These are phyloP conservation scores for Debaryomyces sp. DNA, from an alignment of 1,139 yeast genomes.

Conservation along the genomic window DNA sequence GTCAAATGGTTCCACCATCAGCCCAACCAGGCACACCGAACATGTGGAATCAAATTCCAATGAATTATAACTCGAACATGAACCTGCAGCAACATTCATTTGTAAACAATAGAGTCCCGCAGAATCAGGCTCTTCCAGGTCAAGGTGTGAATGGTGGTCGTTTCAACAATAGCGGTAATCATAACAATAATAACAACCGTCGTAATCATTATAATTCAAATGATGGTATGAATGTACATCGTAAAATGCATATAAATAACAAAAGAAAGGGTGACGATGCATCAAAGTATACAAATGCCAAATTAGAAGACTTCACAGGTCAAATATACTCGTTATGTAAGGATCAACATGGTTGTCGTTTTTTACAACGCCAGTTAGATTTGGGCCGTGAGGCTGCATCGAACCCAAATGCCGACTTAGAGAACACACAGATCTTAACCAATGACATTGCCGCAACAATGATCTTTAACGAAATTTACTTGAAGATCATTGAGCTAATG, in stretches of 20 bases:
- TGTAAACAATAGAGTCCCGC: constrained; percentile 13
- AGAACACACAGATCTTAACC: constrained; percentile 17
- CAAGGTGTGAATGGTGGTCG: constrained; percentile 10
- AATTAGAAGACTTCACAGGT: constrained; percentile 68
- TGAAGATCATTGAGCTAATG: constrained; percentile 84
- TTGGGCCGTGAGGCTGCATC: constrained; percentile 25
- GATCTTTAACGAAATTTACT: constrained; percentile 79
- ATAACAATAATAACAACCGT: constrained; percentile 13
- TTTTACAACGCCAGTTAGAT: constrained; percentile 83
- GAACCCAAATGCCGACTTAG: constrained; percentile 12
- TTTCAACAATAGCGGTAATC: constrained; percentile 9
- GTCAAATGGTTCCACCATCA: constrained; percentile 9
- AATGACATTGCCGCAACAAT: constrained; percentile 55
- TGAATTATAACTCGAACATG: constrained; percentile 13
- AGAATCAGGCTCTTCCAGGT: constrained; percentile 3
- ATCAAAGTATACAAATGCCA: constrained; percentile 51
- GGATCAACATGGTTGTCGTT: constrained; percentile 96
- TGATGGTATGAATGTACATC: constrained; percentile 42
- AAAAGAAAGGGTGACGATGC: constrained; percentile 50
- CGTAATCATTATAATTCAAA: constrained; percentile 19
- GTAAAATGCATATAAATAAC: constrained; percentile 36
- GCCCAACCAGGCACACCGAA: constrained; percentile 7
- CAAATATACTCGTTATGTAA: constrained; percentile 79
- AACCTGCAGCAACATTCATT: constrained; percentile 9
- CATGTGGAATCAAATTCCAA: constrained; percentile 18